Evolutionary conservation across 768 basidiomycete genomes (phyloP).

Genomic region (Boletus reticuloceps): DNA sequence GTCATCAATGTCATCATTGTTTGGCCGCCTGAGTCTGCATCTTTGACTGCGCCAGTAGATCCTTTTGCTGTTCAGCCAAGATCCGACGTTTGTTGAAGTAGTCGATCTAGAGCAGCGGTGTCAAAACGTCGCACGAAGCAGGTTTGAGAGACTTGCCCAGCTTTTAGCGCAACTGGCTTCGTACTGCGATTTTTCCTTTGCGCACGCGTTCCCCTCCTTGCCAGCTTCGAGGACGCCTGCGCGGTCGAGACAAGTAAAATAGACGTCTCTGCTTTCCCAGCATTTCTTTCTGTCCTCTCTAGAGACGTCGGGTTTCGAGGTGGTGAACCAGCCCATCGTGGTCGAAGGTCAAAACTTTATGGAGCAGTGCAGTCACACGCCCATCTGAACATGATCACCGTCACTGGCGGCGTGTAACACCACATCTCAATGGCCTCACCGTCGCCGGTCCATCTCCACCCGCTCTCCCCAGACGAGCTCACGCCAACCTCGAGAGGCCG

Average conservation of each 20-base stretch:
- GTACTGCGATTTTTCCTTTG: slow-evolving; percentile 55
- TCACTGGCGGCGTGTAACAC: background rate
- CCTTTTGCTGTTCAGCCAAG: slow-evolving; percentile 76
- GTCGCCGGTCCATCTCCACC: slow-evolving; percentile 65
- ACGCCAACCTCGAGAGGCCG: slow-evolving; percentile 41
- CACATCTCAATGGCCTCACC: slow-evolving; percentile 23
- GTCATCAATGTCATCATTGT: slow-evolving; percentile 1
- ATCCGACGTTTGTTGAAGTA: slow-evolving; percentile 93
- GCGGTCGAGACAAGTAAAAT: slow-evolving; percentile 81
- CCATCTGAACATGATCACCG: slow-evolving; percentile 5
- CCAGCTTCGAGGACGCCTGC: slow-evolving; percentile 70
- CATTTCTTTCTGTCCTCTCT: slow-evolving; percentile 75
- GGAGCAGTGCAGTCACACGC: slow-evolving; percentile 15
- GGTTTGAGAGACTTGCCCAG: slow-evolving; percentile 60
- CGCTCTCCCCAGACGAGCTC: slow-evolving; percentile 59
- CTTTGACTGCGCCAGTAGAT: slow-evolving; percentile 40
- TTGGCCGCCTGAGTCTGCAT: slow-evolving; percentile 26
- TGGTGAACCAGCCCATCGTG: slow-evolving; percentile 37
- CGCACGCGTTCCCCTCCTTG: slow-evolving; percentile 63
- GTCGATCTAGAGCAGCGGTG: slow-evolving; percentile 58
- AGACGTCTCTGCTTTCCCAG: slow-evolving; percentile 82
- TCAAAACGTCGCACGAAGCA: too few species aligned
- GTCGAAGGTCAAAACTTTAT: background rate
- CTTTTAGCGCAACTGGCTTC: slow-evolving; percentile 79
- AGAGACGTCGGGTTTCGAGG: slow-evolving; percentile 40